A percentile compares a stretch with the other conserved stretches of the same genome.
These are phyloP conservation scores for Neonectria magnoliae DNA, from an alignment of 2,329 filamentous ascomycete species.

Conservation along the genomic window DNA sequence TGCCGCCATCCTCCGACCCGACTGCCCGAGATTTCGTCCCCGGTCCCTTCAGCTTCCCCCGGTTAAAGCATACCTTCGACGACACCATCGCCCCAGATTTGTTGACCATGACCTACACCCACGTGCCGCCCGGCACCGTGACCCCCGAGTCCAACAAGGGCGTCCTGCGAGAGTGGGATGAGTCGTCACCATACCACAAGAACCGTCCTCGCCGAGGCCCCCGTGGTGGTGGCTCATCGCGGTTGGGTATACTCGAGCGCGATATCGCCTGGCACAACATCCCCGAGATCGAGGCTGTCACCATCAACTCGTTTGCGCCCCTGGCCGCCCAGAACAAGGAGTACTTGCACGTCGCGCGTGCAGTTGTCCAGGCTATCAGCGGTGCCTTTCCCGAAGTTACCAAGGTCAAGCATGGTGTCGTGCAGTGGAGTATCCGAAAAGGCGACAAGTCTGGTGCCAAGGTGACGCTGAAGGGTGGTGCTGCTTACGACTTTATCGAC, in stretches of 20 bases:
- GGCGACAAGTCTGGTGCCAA: constrained; percentile 81
- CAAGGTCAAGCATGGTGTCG: constrained; percentile 74
- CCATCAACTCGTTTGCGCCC: constrained; percentile 80
- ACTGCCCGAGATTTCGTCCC: constrained; percentile 88
- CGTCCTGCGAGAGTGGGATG: constrained; percentile 86
- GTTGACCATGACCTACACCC: constrained; percentile 87
- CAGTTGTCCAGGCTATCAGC: constrained; percentile 86
- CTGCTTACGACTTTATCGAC: constrained; percentile 89
- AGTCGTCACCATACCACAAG: constrained; percentile 92
- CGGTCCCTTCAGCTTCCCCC: constrained; percentile 88
- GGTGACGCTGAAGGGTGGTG: constrained; percentile 78
- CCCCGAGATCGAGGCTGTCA: constrained; percentile 82
- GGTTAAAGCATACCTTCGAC: constrained; percentile 90
- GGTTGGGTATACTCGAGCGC: constrained; percentile 76
- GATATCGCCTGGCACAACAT: constrained; percentile 85
- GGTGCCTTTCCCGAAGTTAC: constrained; percentile 78
- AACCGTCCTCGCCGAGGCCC: constrained; percentile 88
- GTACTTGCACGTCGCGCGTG: constrained; percentile 82
- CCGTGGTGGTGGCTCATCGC: constrained; percentile 73
- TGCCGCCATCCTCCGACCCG: constrained; percentile 86
- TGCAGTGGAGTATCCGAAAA: constrained; percentile 77
- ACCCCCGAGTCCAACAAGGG: constrained; percentile 60
- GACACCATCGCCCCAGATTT: constrained; percentile 87
- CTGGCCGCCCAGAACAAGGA: constrained; percentile 75
- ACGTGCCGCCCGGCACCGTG: constrained; percentile 80